Conservation (phyloP, 495 filamentous ascomycete species). For the Cairneyella variabilis region DNA sequence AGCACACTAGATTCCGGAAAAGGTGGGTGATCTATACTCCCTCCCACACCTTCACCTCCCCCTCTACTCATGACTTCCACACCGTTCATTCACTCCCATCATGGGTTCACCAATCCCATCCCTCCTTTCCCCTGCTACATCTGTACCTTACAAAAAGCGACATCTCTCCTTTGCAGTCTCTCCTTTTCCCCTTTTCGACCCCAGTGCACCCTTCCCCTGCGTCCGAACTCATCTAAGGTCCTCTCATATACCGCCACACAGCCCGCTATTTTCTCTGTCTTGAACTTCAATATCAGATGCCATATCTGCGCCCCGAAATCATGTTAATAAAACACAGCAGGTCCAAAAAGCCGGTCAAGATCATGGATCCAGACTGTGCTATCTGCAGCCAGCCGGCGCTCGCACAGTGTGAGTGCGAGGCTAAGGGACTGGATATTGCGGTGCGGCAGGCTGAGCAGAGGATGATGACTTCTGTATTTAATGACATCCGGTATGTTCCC, state of each 20-base stretch:
- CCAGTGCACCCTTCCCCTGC: constrained; percentile 15
- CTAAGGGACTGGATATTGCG: constrained; percentile 61
- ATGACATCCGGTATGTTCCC: constrained; percentile 57
- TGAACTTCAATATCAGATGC: constrained; percentile 6
- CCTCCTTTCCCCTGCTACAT: background rate
- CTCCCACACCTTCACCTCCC: constrained; percentile 26
- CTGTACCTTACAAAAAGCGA: constrained; percentile 17
- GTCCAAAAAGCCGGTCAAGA: constrained; percentile 18
- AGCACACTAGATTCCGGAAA: constrained; percentile 27
- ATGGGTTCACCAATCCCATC: constrained; percentile 16
- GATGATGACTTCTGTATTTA: constrained; percentile 59
- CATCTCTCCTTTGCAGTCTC: constrained; percentile 15
- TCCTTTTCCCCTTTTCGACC: constrained; percentile 4
- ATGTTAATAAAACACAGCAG: constrained; percentile 23
- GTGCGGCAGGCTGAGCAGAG: constrained; percentile 61
- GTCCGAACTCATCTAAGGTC: constrained; percentile 21
- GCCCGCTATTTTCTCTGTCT: background rate
- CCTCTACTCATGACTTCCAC: constrained; percentile 22
- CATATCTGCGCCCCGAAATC: constrained; percentile 19
- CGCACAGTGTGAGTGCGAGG: constrained; percentile 64
- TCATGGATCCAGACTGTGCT: constrained; percentile 64
- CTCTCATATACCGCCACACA: constrained; percentile 12
- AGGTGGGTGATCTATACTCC: constrained; percentile 37
- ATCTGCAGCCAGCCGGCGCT: constrained; percentile 63
- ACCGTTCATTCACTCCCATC: constrained; percentile 15